Percentiles rank a stretch among this genome's conserved stretches.
Evolutionary conservation across 2,329 filamentous ascomycete genomes (phyloP).

Genomic region (Aspergillus bombycis): DNA sequence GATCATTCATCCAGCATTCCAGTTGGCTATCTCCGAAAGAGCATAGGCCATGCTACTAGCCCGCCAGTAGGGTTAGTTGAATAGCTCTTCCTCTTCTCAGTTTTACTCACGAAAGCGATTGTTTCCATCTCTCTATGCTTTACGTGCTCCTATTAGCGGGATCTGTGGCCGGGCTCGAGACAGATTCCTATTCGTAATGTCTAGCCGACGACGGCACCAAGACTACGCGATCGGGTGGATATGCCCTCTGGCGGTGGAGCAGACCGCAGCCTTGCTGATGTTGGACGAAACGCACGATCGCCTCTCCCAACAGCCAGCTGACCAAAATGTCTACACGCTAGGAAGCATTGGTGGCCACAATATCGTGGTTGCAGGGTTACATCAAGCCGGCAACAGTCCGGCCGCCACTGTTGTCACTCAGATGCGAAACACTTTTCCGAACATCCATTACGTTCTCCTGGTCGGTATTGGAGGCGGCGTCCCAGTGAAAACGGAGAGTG

Average conservation of each 20-base stretch:
- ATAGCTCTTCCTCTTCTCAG: neutral
- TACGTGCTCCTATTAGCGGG: neutral
- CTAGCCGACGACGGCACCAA: neutral
- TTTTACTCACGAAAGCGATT: neutral
- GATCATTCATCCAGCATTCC: neutral
- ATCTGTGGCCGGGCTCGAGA: neutral
- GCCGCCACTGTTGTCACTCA: conserved; percentile 24
- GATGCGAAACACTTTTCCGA: conserved; percentile 25
- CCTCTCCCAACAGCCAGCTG: conserved; percentile 14
- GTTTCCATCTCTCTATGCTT: neutral
- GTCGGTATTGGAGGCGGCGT: conserved; percentile 27
- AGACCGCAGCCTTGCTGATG: conserved; percentile 24
- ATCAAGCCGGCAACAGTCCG: conserved; percentile 12
- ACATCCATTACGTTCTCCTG: conserved; percentile 19
- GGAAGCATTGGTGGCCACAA: conserved; percentile 23
- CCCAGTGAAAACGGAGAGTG: conserved; percentile 11
- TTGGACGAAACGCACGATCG: conserved; percentile 20
- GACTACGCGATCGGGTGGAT: conserved; percentile 30
- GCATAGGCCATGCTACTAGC: neutral
- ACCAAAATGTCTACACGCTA: conserved; percentile 21
- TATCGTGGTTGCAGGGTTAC: conserved; percentile 24
- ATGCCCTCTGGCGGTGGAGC: conserved; percentile 23
- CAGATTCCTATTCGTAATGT: neutral
- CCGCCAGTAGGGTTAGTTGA: neutral
- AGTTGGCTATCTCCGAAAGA: neutral